These are phyloP conservation scores for Rhodotorula glutinis DNA, from an alignment of 1,284 basidiomycete species.

Conservation along the genomic window DNA sequence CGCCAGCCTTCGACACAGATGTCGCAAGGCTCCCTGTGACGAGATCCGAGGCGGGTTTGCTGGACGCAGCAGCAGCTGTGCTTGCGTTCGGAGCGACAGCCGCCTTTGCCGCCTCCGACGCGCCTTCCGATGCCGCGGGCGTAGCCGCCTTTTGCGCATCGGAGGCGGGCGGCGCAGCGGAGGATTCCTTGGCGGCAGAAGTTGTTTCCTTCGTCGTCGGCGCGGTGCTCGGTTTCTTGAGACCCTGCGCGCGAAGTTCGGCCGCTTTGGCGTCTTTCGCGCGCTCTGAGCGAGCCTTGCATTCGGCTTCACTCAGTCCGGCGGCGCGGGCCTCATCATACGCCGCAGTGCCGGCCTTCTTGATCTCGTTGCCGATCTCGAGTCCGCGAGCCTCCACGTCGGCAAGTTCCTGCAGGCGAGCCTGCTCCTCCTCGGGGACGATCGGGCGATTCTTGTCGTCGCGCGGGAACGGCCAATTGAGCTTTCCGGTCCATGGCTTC, in stretches of 20 bases:
- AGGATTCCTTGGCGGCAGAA: not conserved
- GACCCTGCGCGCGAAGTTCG: not conserved
- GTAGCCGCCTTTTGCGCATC: no score
- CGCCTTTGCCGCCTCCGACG: no score
- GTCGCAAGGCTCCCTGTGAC: no score
- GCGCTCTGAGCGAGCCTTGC: not conserved
- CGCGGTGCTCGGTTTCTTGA: not conserved
- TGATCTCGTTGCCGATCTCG: not conserved
- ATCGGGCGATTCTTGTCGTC: constrained; percentile 1
- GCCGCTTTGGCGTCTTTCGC: not conserved
- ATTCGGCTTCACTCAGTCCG: not conserved
- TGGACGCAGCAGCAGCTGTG: no score
- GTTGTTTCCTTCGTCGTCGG: not conserved
- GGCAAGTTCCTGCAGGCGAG: not conserved
- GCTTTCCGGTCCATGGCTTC: not conserved
- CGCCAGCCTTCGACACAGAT: no score
- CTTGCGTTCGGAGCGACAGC: no score
- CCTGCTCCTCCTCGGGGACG: not conserved
- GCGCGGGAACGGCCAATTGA: constrained; percentile 3
- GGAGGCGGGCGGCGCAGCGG: no score
- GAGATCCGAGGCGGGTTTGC: no score
- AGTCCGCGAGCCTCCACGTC: not conserved
- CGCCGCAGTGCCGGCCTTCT: constrained; percentile 1
- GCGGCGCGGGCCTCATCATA: constrained; percentile 47
- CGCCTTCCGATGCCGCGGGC: no score